Percentiles rank a stretch among this genome's conserved stretches.
These are phyloP conservation scores for Salvia splendens DNA, from an alignment of 257 asterid genomes.

Conservation along the genomic window DNA sequence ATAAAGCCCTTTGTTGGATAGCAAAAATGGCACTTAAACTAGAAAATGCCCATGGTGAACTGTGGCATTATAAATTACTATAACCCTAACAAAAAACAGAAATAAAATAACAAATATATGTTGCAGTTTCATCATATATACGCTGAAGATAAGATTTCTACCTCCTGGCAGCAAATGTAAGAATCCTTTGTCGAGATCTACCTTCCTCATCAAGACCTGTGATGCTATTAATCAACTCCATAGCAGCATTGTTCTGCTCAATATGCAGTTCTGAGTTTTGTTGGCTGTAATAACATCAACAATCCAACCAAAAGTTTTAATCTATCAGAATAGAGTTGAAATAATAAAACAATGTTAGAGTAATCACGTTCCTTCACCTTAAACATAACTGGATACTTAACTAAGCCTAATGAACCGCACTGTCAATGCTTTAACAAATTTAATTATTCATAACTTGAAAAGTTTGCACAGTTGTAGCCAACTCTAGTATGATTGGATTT, in stretches of 20 bases:
- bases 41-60: slow-evolving; percentile 23
- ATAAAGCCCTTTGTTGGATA: too few relatives aligned
- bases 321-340: not conserved
- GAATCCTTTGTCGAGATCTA: slow-evolving; percentile 88
- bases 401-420: slow-evolving; percentile 4
- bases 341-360: not conserved
- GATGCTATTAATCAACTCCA: slow-evolving; percentile 90
- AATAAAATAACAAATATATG: slow-evolving; percentile 10
- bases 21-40: not conserved
- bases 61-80: slow-evolving; percentile 15
- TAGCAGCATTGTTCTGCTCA: slow-evolving; percentile 81
- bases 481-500: not conserved
- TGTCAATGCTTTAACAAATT: not conserved
- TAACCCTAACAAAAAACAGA: not conserved
- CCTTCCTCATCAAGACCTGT: slow-evolving; percentile 45
- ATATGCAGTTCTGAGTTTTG: slow-evolving; percentile 55
- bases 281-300: slow-evolving; percentile 51
- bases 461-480: not conserved
- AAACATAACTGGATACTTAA: slow-evolving; percentile 4
- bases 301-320: slow-evolving; percentile 1
- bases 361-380: slow-evolving; percentile 21
- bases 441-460: not conserved
- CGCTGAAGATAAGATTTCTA: slow-evolving; percentile 36
- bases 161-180: slow-evolving; percentile 97
- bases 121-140: slow-evolving; percentile 22